Evolutionary conservation across 2,329 filamentous ascomycete species (phyloP).

Genomic region (Didymella lethalis): DNA sequence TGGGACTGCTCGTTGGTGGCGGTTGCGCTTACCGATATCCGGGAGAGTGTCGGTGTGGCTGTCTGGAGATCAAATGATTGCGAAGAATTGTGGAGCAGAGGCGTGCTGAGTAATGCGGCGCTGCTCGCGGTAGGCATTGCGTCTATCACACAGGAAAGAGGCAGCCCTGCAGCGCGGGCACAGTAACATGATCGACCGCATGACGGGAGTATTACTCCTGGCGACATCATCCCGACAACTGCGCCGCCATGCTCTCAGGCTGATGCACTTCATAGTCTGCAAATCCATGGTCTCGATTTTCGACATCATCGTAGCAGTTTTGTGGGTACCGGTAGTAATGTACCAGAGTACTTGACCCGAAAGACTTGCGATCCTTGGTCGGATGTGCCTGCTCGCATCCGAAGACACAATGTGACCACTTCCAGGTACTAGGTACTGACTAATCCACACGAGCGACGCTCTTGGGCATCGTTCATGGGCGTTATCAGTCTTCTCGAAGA

Average conservation of each 20-base stretch:
- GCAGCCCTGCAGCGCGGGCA: slow-evolving; percentile 9
- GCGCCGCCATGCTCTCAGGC: background rate
- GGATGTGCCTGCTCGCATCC: background rate
- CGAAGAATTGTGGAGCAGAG: background rate
- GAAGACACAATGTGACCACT: background rate
- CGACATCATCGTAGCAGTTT: background rate
- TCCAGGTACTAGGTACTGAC: background rate
- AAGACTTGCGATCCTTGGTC: background rate
- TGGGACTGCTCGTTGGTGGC: background rate
- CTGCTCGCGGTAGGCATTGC: background rate
- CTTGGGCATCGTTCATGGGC: background rate
- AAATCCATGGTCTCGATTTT: background rate
- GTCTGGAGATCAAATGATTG: background rate
- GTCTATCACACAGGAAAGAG: background rate
- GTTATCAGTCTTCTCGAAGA: slow-evolving; percentile 1
- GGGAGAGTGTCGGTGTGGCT: background rate
- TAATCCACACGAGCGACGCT: background rate
- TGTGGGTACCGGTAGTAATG: background rate
- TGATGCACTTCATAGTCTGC: background rate
- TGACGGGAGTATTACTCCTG: background rate
- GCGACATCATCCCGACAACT: background rate
- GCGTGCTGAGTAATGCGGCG: background rate
- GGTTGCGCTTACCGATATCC: slow-evolving; percentile 1
- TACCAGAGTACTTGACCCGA: background rate
- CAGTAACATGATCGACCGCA: slow-evolving; percentile 12